phyloP scores from a whole-genome alignment of 2,329 filamentous ascomycete species.

The Xylariaceae sp. region DNA sequence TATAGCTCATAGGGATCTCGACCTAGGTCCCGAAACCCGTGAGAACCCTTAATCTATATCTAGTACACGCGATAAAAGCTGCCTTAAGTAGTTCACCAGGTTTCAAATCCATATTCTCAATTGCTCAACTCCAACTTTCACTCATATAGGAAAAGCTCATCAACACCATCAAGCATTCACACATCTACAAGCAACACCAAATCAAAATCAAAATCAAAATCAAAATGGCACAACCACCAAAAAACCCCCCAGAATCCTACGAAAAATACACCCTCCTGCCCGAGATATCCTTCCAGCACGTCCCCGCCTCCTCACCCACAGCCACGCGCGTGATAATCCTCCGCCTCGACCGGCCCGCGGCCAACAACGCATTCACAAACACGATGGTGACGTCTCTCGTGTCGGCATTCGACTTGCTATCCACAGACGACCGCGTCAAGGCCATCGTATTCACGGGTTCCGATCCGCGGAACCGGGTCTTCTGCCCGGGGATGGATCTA shows the following conservation, averaged over 20 bases:
- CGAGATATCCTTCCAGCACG: slow-evolving; percentile 56
- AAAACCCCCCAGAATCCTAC: slow-evolving; percentile 19
- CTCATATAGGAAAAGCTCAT: no score
- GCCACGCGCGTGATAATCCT: slow-evolving; percentile 69
- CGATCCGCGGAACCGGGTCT: slow-evolving; percentile 56
- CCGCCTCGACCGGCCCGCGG: slow-evolving; percentile 67
- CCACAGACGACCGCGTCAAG: slow-evolving; percentile 60
- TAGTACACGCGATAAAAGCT: neutral
- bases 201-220: no score
- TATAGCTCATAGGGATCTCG: neutral
- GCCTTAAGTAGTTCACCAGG: neutral
- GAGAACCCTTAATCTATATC: neutral
- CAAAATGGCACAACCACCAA: slow-evolving; percentile 14
- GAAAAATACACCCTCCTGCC: slow-evolving; percentile 41
- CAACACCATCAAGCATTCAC: neutral
- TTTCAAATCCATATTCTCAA: neutral
- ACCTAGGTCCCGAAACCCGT: neutral
- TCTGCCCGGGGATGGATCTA: slow-evolving; percentile 67
- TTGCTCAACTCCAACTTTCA: no score
- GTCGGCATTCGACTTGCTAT: slow-evolving; percentile 57
- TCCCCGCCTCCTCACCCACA: slow-evolving; percentile 56
- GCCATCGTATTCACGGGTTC: slow-evolving; percentile 61
- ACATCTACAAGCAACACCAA: no score
- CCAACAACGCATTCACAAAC: slow-evolving; percentile 73
- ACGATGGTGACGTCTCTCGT: slow-evolving; percentile 69